Conservation (phyloP, 1,139 yeast genomes). For the Candida mesenterica region DNA sequence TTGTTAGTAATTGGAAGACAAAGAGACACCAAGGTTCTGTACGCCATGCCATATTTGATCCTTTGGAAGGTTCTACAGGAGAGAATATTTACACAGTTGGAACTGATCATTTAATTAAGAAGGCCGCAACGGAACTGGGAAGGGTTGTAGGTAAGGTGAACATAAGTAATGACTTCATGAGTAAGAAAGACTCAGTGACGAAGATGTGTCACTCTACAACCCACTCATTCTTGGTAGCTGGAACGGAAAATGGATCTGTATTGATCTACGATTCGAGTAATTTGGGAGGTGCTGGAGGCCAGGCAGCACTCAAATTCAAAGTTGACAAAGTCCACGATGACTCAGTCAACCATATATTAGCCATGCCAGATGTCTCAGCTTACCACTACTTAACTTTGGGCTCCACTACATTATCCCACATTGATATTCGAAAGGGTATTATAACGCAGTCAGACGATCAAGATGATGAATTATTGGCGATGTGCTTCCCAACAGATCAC, state of each 20-base stretch:
- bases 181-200: constrained; percentile 45
- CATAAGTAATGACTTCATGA: constrained; percentile 24
- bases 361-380: constrained; percentile 66
- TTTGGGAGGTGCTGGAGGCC: constrained; percentile 26
- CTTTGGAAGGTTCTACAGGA: constrained; percentile 46
- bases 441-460: constrained; percentile 77
- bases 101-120: constrained; percentile 74
- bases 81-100: constrained; percentile 68
- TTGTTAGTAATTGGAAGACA: constrained; percentile 70
- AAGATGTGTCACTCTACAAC: constrained; percentile 62
- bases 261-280: constrained; percentile 58
- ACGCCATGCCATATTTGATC: constrained; percentile 68
- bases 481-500: constrained; percentile 58
- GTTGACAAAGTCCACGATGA: constrained; percentile 65
- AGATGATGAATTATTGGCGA: constrained; percentile 83
- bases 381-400: constrained; percentile 83
- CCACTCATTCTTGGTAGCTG: constrained; percentile 65
- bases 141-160: constrained; percentile 61
- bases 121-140: constrained; percentile 72
- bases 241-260: constrained; percentile 77
- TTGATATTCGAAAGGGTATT: constrained; percentile 75
- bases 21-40: constrained; percentile 90
- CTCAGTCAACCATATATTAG: constrained; percentile 70
- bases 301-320: constrained; percentile 34
- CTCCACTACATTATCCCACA: constrained; percentile 73